Evolutionary conservation across 192 early-diverging fungal genomes (phyloP), one percentile per base, ranked within the genome.

Genomic region (Mortierella hygrophila): DNA sequence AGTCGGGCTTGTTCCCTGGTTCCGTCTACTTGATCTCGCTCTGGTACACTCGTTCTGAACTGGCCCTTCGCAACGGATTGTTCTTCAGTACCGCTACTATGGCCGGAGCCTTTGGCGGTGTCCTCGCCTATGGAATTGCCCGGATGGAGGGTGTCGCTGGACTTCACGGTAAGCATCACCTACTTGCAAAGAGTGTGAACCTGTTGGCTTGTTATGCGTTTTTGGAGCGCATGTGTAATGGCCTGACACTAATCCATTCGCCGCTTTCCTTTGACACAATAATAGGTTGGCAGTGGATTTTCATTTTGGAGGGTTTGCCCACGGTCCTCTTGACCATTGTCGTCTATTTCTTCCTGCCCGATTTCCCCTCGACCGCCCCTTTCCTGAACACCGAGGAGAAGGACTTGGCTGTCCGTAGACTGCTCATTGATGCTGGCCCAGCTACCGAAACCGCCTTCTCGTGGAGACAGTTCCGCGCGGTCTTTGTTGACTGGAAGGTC

Each of bases 101-200:
- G 71, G 92, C 92, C 41, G 90, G 91, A 47, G 91, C 90, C 18
- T 91, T 95, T 79, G 93, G 93, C 21, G 94, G 93, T 49, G 89
- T 95, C 2, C 76, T 94, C 60, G 93, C 93, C 60, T 94, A 93
- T 86, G 91, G 91, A 74, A 93, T 94, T 69, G 80, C 88, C 42
- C 80, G 89, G 72, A 91, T 95, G 89, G 84, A 95, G n/a, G 92
- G 91, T 46, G 63, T 82, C 42, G 60, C 63, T 6, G 90, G 90
- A 3, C 79, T 93, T 73, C 78, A 86, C 57, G 84, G 84, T 85
- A 77, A 37, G 76, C 55, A 60, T 41, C 29, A 35, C 26, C 26
- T 29, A 13, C 11, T 21, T 74, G 40, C 29, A 10, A 35, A 65
- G 23, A 7, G n/a, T 57, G 55, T 10, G 55, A 23, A 57, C 6